These are phyloP conservation scores for Arctium minus DNA, from an alignment of 129 eudicot species.

Conservation along the genomic window DNA sequence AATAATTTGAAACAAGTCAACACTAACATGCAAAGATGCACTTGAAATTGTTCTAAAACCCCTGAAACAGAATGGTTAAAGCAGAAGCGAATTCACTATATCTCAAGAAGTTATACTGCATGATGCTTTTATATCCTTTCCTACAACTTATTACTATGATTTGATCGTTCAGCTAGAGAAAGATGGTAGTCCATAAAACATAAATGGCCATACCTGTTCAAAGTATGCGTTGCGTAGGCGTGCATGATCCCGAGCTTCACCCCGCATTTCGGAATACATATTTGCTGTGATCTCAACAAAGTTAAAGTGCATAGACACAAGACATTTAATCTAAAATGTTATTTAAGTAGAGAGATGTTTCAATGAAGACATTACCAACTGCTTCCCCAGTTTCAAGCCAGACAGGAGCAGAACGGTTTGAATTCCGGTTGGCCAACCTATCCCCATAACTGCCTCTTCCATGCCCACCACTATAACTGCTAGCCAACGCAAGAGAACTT, in stretches of 20 bases:
- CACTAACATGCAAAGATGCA: no score
- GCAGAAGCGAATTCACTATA: no score
- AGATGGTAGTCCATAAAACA: no score
- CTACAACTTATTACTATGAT: no score
- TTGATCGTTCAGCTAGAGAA: no score
- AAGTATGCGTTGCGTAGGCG: constrained; percentile 62
- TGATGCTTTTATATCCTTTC: no score
- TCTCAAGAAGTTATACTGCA: no score
- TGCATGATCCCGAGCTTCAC: constrained; percentile 83
- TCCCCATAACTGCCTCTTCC: constrained; percentile 42
- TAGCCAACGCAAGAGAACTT: constrained; percentile 46
- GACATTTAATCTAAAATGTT: not conserved
- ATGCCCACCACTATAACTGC: constrained; percentile 48
- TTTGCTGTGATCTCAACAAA: constrained; percentile 65
- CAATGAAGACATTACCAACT: constrained; percentile 59
- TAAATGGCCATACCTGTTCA: constrained; percentile 59
- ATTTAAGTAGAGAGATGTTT: constrained; percentile 8
- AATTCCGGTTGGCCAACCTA: constrained; percentile 44
- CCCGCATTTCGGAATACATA: constrained; percentile 74
- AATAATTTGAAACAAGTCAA: no score
- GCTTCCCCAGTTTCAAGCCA: constrained; percentile 88
- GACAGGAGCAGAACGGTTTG: constrained; percentile 52
- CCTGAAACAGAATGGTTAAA: no score
- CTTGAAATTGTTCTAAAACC: no score
- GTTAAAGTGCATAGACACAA: constrained; percentile 38